Percentiles rank a stretch among this genome's conserved stretches.
Conservation (phyloP, 1,284 basidiomycete species). For the Coniophora puteana region DNA sequence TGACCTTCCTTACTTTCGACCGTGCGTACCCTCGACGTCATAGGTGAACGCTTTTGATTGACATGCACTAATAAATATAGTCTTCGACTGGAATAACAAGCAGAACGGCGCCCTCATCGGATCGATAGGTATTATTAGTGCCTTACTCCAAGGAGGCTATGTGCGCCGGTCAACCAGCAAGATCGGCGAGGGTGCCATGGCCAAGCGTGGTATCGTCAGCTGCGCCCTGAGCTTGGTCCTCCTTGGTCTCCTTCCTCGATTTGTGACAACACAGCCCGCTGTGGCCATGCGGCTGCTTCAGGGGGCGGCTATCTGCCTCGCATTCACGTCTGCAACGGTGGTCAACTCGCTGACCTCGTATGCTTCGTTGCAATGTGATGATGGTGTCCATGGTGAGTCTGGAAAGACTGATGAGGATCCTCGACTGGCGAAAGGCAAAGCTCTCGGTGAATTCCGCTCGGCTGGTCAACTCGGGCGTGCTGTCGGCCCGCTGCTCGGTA, state of each 20-base stretch:
- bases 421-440: conserved; percentile 77
- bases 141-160: conserved; percentile 87
- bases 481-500: conserved; percentile 81
- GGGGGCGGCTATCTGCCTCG: conserved; percentile 73
- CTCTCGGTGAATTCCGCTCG: conserved; percentile 82
- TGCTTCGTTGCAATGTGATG: conserved; percentile 85
- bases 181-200: conserved; percentile 76
- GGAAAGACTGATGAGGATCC: conserved; percentile 58
- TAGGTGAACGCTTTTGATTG: conserved; percentile 3
- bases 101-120: conserved; percentile 87
- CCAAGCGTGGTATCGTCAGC: conserved; percentile 67
- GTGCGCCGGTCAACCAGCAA: conserved; percentile 73
- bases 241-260: conserved; percentile 64
- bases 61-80: conserved; percentile 30
- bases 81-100: conserved; percentile 86
- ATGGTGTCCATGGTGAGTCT: conserved; percentile 51
- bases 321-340: conserved; percentile 89
- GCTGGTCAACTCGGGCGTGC: conserved; percentile 88
- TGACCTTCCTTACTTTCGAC: conserved; percentile 88
- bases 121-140: conserved; percentile 84
- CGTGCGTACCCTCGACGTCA: conserved; percentile 43
- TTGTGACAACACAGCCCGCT: conserved; percentile 38
- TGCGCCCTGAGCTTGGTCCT: conserved; percentile 69
- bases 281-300: conserved; percentile 63
- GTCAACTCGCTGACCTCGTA: conserved; percentile 86